These are phyloP conservation scores for Brettanomyces anomalus DNA, from an alignment of 805 yeast species.

Conservation along the genomic window DNA sequence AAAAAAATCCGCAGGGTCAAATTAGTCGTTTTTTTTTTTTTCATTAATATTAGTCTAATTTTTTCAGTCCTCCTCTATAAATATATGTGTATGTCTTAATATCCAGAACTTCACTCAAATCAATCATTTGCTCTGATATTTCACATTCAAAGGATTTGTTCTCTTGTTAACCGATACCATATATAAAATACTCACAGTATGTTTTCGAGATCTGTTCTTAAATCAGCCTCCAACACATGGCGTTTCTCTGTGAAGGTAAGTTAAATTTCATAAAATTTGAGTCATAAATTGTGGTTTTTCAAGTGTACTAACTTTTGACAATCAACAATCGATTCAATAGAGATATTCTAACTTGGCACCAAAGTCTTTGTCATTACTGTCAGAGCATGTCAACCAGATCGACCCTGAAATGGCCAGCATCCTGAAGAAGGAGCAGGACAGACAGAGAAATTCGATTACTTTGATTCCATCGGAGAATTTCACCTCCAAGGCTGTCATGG, in stretches of 20 bases:
- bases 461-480: conserved; percentile 94
- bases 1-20: no score
- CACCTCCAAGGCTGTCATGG: conserved; percentile 92
- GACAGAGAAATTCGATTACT: conserved; percentile 89
- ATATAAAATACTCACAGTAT: not conserved
- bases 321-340: no score
- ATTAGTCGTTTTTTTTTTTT: no score
- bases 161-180: no score
- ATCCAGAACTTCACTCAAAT: no score
- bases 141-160: no score
- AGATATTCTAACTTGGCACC: conserved; percentile 24
- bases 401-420: conserved; percentile 85
- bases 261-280: not conserved
- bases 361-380: conserved; percentile 43
- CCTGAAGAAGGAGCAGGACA: conserved; percentile 62
- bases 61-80: no score
- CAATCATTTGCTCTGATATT: no score
- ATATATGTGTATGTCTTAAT: no score
- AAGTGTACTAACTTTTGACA: no score
- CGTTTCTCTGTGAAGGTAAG: conserved; percentile 9
- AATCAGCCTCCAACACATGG: conserved; percentile 1
- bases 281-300: no score
- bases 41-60: no score
- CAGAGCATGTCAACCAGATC: conserved; percentile 53
- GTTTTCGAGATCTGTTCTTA: conserved; percentile 5